Percentiles rank a stretch among this genome's conserved stretches.
These are phyloP conservation scores for Yarrowia sp. DNA, from an alignment of 805 yeast genomes.

Conservation along the genomic window DNA sequence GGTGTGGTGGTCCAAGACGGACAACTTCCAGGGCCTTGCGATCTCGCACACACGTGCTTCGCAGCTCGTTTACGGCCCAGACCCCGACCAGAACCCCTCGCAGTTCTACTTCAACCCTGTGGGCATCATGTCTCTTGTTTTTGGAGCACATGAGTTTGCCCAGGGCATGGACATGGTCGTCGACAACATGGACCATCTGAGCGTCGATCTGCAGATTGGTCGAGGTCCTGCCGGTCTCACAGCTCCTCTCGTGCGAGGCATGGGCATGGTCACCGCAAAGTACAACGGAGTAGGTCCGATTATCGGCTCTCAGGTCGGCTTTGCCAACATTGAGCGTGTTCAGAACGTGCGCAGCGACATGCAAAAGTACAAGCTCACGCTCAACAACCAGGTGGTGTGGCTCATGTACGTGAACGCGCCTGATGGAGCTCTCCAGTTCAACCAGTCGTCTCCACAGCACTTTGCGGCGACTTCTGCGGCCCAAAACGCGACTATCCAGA, in stretches of 20 bases:
- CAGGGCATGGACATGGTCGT: constrained; percentile 45
- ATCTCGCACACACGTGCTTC: constrained; percentile 53
- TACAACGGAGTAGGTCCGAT: constrained; percentile 39
- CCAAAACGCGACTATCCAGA: constrained; percentile 56
- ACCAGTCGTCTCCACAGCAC: constrained; percentile 35
- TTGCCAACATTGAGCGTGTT: constrained; percentile 48
- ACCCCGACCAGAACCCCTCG: constrained; percentile 46
- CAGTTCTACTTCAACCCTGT: constrained; percentile 57
- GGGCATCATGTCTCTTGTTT: constrained; percentile 52
- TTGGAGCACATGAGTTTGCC: constrained; percentile 53
- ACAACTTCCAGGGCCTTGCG: constrained; percentile 55
- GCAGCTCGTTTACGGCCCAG: constrained; percentile 48
- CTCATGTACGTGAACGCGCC: constrained; percentile 51
- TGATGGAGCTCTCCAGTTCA: constrained; percentile 34
- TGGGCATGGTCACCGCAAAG: constrained; percentile 56
- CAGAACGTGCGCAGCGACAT: constrained; percentile 44
- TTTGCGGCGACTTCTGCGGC: constrained; percentile 47
- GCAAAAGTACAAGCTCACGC: constrained; percentile 53
- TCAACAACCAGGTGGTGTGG: constrained; percentile 63
- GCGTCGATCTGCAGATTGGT: constrained; percentile 32
- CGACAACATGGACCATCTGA: constrained; percentile 38
- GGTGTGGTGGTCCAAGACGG: constrained; percentile 51
- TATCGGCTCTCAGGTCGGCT: constrained; percentile 62
- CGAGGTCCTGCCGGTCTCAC: constrained; percentile 28
- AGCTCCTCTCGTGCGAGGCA: constrained; percentile 55